A percentile compares a stretch with the other conserved stretches of the same genome.
Evolutionary conservation across 2,329 filamentous ascomycete genomes (phyloP).

Genomic region (Aspergillus felis): DNA sequence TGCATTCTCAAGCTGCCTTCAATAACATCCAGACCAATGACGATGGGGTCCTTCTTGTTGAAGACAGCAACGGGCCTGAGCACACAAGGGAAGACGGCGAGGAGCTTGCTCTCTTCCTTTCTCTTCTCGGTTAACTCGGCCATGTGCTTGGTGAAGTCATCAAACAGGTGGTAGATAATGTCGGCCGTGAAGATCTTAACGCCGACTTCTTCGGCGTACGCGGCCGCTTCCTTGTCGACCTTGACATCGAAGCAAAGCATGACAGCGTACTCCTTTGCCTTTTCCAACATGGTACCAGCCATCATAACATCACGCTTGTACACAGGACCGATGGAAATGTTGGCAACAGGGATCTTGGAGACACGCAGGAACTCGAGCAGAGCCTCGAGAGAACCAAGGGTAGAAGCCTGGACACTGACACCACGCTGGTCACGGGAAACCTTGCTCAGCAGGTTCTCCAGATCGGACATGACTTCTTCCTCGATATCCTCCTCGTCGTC

Average conservation of each 20-base stretch:
- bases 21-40: constrained; percentile 91
- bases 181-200: constrained; percentile 98
- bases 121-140: constrained; percentile 78
- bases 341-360: constrained; percentile 95
- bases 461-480: constrained; percentile 93
- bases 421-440: constrained; percentile 89
- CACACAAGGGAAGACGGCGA: constrained; percentile 96
- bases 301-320: constrained; percentile 98
- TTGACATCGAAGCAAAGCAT: constrained; percentile 99
- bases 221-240: constrained; percentile 91
- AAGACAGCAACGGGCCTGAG: constrained; percentile 87
- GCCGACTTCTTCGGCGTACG: constrained; percentile 87
- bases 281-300: constrained; percentile 92
- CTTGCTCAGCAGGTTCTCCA: constrained; percentile 84
- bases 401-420: constrained; percentile 96
- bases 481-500: constrained; percentile 96
- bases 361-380: constrained; percentile 92
- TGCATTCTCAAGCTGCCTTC: constrained; percentile 83
- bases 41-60: constrained; percentile 96
- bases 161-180: constrained; percentile 98
- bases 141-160: constrained; percentile 95
- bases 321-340: constrained; percentile 94
- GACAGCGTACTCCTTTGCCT: constrained; percentile 89
- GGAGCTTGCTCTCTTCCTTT: constrained; percentile 93
- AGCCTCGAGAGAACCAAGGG: constrained; percentile 92